Percentiles rank a stretch among this genome's conserved stretches.
These are phyloP conservation scores for Calocybe cyanea DNA, from an alignment of 768 basidiomycete species.

Conservation along the genomic window DNA sequence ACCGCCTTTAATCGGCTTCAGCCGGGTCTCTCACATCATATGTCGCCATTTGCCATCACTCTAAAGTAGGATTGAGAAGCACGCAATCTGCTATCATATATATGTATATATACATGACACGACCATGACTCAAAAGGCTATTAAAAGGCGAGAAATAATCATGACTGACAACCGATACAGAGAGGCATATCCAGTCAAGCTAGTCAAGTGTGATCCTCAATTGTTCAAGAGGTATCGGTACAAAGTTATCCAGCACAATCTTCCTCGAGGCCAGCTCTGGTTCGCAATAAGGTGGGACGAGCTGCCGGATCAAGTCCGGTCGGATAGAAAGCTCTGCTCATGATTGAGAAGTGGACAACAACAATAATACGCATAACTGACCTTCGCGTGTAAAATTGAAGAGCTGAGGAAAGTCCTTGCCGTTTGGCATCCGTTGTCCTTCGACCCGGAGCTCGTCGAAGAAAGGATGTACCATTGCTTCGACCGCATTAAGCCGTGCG, in stretches of 20 bases:
- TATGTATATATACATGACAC: conserved; percentile 27
- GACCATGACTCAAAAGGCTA: conserved; percentile 3
- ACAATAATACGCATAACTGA: conserved; percentile 35
- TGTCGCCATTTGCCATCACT: conserved; percentile 35
- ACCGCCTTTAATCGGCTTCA: conserved; percentile 15
- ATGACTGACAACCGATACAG: conserved; percentile 11
- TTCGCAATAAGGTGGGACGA: conserved; percentile 90
- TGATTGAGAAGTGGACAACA: neutral
- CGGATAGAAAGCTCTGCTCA: conserved; percentile 87
- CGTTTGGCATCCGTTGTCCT: conserved; percentile 93
- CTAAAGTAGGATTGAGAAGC: conserved; percentile 16
- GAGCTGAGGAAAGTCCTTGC: conserved; percentile 90
- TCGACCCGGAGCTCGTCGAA: conserved; percentile 94
- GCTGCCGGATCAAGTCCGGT: conserved; percentile 87
- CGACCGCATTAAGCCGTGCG: conserved; percentile 82
- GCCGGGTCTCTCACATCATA: conserved; percentile 35
- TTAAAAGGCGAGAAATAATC: conserved; percentile 19
- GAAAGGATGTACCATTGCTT: conserved; percentile 93
- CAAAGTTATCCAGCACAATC: conserved; percentile 87
- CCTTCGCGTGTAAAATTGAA: conserved; percentile 95
- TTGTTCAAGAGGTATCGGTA: conserved; percentile 96
- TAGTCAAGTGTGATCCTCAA: conserved; percentile 91
- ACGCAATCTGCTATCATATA: conserved; percentile 25
- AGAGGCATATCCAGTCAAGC: conserved; percentile 24
- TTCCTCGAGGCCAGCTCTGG: conserved; percentile 81